Evolutionary conservation across 164 flowering plant species (phyloP).

Genomic region (Paratinospora sagittata): DNA sequence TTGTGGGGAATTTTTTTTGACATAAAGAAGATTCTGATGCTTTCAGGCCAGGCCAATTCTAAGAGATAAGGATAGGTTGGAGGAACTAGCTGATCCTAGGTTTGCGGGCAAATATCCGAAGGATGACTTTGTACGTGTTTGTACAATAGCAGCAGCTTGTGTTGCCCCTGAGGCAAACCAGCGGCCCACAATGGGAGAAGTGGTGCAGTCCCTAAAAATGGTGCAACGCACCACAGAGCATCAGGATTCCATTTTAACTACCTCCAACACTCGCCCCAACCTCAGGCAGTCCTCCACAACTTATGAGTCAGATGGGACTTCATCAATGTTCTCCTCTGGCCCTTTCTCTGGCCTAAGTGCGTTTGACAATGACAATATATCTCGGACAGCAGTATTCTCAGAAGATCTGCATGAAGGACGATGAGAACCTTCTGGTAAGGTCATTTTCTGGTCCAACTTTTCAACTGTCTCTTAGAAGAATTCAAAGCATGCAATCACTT

Average conservation of each 20-base stretch:
- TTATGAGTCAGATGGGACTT: constrained; percentile 85
- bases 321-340: constrained; percentile 95
- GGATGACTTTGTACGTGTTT: constrained; percentile 86
- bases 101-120: constrained; percentile 72
- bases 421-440: constrained; percentile 22
- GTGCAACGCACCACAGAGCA: constrained; percentile 74
- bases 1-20: neutral
- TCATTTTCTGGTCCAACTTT: neutral
- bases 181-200: constrained; percentile 98
- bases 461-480: neutral
- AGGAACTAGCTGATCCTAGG: constrained; percentile 85
- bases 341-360: constrained; percentile 81
- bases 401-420: constrained; percentile 98
- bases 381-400: constrained; percentile 76
- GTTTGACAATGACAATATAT: constrained; percentile 59
- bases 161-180: constrained; percentile 95
- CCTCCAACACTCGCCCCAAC: constrained; percentile 53
- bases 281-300: constrained; percentile 81
- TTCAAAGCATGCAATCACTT: neutral
- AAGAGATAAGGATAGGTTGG: constrained; percentile 77
- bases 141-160: constrained; percentile 97
- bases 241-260: constrained; percentile 47
- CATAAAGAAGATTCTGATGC: constrained; percentile 4
- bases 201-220: constrained; percentile 97
- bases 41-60: constrained; percentile 92